Conservation (phyloP, 176 grass and related monocot species). For the Aegilops tauschii region DNA sequence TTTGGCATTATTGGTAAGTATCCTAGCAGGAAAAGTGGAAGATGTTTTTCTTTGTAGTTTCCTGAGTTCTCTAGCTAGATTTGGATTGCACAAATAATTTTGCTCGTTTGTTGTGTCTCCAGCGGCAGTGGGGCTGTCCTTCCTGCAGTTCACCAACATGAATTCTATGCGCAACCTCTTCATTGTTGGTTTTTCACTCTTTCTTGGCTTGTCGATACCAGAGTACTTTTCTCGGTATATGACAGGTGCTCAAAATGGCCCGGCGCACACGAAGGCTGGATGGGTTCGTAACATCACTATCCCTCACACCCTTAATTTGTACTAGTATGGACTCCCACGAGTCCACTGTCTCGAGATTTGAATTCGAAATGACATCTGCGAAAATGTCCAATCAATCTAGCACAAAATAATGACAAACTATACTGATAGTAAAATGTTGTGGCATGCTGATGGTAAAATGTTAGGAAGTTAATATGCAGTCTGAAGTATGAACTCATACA, state of each 20-base stretch:
- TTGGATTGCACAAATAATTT: background rate
- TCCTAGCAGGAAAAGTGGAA: background rate
- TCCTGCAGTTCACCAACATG: conserved; percentile 98
- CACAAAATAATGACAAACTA: background rate
- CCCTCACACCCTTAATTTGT: background rate
- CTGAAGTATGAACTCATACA: too few species aligned
- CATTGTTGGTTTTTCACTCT: conserved; percentile 82
- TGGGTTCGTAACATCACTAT: conserved; percentile 53
- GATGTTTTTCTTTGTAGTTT: background rate
- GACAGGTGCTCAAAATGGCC: conserved; percentile 48
- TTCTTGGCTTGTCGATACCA: conserved; percentile 87
- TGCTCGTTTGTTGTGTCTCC: conserved; percentile 29
- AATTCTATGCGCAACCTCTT: conserved; percentile 98
- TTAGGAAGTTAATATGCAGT: background rate
- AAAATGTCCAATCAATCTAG: background rate
- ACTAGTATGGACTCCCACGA: background rate
- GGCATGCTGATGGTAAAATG: background rate
- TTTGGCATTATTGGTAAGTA: conserved; percentile 87
- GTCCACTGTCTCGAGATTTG: background rate
- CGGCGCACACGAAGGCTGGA: conserved; percentile 86
- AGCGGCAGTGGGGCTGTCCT: conserved; percentile 92
- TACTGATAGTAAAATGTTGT: background rate
- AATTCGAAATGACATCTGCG: background rate
- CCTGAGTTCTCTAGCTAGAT: background rate
- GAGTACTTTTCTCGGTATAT: conserved; percentile 89